Evolutionary conservation across 495 filamentous ascomycete genomes (phyloP), one percentile per base, ranked within the genome.

Genomic region (Aspergillus leporis): DNA sequence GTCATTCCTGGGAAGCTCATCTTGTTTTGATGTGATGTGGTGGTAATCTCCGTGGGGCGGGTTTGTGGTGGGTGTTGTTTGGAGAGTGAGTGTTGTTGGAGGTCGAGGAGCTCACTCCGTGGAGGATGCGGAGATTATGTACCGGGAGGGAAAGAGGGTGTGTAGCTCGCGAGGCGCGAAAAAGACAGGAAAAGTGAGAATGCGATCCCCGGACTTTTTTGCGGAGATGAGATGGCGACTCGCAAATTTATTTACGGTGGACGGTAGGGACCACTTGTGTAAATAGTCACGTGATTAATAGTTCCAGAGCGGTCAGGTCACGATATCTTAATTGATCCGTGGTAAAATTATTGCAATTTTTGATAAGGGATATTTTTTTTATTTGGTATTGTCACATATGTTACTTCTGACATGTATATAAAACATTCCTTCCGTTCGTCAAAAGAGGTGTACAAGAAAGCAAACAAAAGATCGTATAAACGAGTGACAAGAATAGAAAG

Each of bases 1-100:
- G 68, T 69, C 60, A 74, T 74, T 38, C 78, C 75, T 25, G 80
- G 76, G 48, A 80, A 68, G 56, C 70, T 81, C 81, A 41, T 41
- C n/a, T 16, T 41, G 38, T 5, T 41, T 12, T 16, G 38, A 14
- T 41, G 16, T 16, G 25, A 28, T n/a, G 38, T 5, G 38, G 14
- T n/a, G 38, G 38, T 36, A 36, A 3, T 41, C 14, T 14, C 10
- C 4, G 1, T 1, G 32, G 32, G 32, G 8, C 32, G 38, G 38
- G 8, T 28, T 28, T 28, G 25, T 28, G 25, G 25, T 28, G n/a
- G 14, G 8, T n/a, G 8, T 36, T 12, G 9, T 12, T 14, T 3
- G 34, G 4, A 8, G 34, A 14, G 3, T 12, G 34, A 12, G 3
- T 1, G 9, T 12, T 14, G 34, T 8, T 4, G 8, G 9, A 8